These are phyloP conservation scores for Mrakia gelida DNA, from an alignment of 768 basidiomycete genomes.

Conservation along the genomic window DNA sequence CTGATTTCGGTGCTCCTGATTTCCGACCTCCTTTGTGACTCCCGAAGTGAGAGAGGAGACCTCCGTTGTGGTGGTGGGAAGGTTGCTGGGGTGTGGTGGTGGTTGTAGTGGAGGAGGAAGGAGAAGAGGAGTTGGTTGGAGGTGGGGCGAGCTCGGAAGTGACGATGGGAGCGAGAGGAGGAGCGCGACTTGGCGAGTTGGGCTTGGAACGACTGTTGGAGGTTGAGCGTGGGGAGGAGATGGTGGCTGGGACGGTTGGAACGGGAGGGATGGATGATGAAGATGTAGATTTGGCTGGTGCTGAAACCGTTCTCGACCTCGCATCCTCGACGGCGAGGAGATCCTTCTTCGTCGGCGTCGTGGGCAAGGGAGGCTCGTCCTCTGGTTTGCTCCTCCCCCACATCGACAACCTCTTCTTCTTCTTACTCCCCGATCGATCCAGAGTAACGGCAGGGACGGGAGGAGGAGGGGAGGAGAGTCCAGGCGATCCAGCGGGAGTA, in stretches of 20 bases:
- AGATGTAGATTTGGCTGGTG: background rate
- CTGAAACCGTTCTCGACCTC: conserved; percentile 3
- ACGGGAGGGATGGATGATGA: background rate
- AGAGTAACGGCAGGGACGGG: background rate
- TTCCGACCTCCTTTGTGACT: background rate
- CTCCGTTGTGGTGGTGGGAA: background rate
- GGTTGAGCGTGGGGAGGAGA: background rate
- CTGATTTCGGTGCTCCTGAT: background rate
- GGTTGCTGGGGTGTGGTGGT: background rate
- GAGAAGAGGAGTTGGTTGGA: background rate
- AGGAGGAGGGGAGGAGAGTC: background rate
- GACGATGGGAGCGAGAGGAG: background rate
- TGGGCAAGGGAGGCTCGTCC: background rate
- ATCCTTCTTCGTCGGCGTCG: background rate
- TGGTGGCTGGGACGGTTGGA: background rate
- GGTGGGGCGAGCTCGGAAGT: background rate
- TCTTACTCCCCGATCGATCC: conserved; percentile 6
- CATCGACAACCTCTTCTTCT: conserved; percentile 18
- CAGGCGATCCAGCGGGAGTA: background rate
- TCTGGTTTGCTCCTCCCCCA: background rate
- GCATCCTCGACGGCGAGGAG: background rate
- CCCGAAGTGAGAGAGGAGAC: conserved; percentile 1
- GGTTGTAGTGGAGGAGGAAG: background rate
- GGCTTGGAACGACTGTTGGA: background rate
- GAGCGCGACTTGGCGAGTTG: background rate